These are phyloP conservation scores for Cutaneotrichosporon sp. DNA, from an alignment of 1,284 basidiomycete species.

Conservation along the genomic window DNA sequence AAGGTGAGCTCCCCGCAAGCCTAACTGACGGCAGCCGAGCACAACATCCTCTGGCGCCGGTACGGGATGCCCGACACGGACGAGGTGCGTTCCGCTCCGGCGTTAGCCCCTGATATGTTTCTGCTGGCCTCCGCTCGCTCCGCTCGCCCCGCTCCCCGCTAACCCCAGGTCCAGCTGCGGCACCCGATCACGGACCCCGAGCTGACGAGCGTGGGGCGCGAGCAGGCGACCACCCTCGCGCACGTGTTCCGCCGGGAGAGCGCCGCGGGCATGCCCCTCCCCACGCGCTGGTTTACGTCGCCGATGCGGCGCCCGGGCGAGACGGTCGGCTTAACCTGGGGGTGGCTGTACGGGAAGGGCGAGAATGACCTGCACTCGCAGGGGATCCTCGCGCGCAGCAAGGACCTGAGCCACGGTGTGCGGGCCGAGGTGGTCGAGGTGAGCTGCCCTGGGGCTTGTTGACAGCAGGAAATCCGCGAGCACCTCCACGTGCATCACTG, in stretches of 20 bases:
- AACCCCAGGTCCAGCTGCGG: slow-evolving; percentile 23
- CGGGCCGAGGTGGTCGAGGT: slow-evolving; percentile 36
- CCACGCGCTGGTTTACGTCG: slow-evolving; percentile 34
- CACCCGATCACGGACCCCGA: slow-evolving; percentile 34
- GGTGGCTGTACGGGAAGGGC: slow-evolving; percentile 26
- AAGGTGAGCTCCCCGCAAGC: slow-evolving; percentile 26
- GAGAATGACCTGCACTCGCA: slow-evolving; percentile 5
- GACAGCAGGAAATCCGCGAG: slow-evolving; percentile 36
- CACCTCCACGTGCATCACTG: slow-evolving; percentile 41
- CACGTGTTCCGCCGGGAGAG: slow-evolving; percentile 28
- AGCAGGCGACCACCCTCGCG: slow-evolving; percentile 30
- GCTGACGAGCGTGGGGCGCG: slow-evolving; percentile 29
- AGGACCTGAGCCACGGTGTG: slow-evolving; percentile 22
- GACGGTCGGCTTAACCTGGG: slow-evolving; percentile 40
- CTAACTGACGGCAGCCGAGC: slow-evolving; percentile 29
- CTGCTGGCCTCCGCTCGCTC: not conserved
- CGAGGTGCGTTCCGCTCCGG: slow-evolving; percentile 10
- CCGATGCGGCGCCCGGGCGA: slow-evolving; percentile 40
- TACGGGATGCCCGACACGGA: slow-evolving; percentile 25
- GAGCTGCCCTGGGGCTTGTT: slow-evolving; percentile 34
- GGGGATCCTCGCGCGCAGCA: not conserved
- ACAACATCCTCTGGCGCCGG: slow-evolving; percentile 32
- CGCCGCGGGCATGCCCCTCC: slow-evolving; percentile 33
- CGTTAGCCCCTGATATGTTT: not conserved
- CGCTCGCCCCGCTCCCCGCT: not conserved